Base-by-base conservation (phyloP, 176 grass and related monocot genomes). In the Musa beccarii region DNA sequence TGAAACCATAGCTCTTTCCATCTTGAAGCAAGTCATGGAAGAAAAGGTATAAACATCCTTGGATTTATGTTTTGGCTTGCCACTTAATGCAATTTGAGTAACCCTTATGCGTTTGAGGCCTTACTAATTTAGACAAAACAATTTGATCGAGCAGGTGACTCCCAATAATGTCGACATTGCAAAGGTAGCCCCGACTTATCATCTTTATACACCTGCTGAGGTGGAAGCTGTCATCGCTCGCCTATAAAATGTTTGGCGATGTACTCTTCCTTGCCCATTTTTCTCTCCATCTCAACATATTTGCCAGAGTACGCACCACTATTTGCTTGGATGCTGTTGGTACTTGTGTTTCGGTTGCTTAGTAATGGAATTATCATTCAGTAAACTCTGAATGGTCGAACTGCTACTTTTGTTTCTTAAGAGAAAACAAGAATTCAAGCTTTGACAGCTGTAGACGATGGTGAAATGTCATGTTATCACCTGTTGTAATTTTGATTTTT, bases 1-100 rank as follows among this genome's bases (percentile, higher is more conserved):
- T 9, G 94, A 97, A 89, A 93, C 87, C 66, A 91, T 93, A 75
- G 88, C 90, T 76, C 86, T 97, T 52, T 93, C 90, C 51, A 97
- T 97, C 52, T 75, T 97, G 71, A 97, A 97, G 84, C 90, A 97
- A 86, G 90, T 97, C 71, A 93, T 97, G 94, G 90, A 97, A 34
- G 94, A 97, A 66, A 97, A 97, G 90, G 94, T 97, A 43, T 43
- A 43, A 43, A 43, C 34, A 43, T 43, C 34, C 34, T 43, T 6
- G 3, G 34, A 4, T 43, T 43, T 43, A 43, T 6, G 34, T 5
- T 43, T 43, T 43, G 34, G 34, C 34, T 43, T 43, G 34, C 4
- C 4, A 43, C 4, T 4, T 43, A 29, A 29, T 29, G 29, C 29
- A 29, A 29, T 29, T 43, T 43, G 34, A 43, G 34, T 6, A 43